phyloP scores from a whole-genome alignment of 768 basidiomycete genomes.

The Pisolithus marmoratus region DNA sequence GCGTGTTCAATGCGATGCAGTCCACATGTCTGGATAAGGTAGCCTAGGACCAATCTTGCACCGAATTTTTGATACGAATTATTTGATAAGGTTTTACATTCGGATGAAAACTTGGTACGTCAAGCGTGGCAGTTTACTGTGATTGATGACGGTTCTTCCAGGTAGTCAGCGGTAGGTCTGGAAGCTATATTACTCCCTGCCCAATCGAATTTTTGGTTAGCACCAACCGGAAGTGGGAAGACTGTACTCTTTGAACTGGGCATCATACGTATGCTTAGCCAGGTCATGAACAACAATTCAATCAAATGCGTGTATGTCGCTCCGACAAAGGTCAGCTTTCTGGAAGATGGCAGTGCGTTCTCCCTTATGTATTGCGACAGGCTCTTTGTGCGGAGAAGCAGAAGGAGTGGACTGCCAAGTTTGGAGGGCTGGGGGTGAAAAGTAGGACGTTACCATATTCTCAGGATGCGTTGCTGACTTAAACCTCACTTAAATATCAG shows the following conservation, averaged over 20 bases:
- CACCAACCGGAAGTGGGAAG: constrained; percentile 95
- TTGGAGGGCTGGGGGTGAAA: constrained; percentile 67
- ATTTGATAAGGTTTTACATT: constrained; percentile 45
- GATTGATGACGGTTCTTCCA: constrained; percentile 21
- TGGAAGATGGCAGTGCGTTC: neutral
- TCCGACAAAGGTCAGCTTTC: constrained; percentile 68
- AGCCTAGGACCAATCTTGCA: constrained; percentile 18
- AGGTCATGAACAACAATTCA: constrained; percentile 30
- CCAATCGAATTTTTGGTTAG: constrained; percentile 33
- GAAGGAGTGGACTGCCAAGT: constrained; percentile 81
- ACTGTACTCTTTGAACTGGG: constrained; percentile 92
- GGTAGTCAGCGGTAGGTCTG: constrained; percentile 63
- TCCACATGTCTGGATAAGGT: constrained; percentile 77
- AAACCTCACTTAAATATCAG: constrained; percentile 32
- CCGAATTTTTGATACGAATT: neutral
- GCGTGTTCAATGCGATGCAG: constrained; percentile 89
- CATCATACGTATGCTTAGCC: constrained; percentile 67
- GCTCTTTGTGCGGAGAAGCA: constrained; percentile 83
- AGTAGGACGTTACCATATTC: constrained; percentile 39
- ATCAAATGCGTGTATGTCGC: constrained; percentile 86
- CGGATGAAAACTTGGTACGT: constrained; percentile 61
- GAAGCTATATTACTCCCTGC: constrained; percentile 1
- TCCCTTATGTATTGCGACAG: constrained; percentile 30
- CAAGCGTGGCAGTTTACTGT: neutral
- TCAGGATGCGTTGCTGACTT: neutral